Percentiles rank a stretch among this genome's conserved stretches.
phyloP scores from a whole-genome alignment of 2,329 filamentous ascomycete species.

The Neonectria coccinea region DNA sequence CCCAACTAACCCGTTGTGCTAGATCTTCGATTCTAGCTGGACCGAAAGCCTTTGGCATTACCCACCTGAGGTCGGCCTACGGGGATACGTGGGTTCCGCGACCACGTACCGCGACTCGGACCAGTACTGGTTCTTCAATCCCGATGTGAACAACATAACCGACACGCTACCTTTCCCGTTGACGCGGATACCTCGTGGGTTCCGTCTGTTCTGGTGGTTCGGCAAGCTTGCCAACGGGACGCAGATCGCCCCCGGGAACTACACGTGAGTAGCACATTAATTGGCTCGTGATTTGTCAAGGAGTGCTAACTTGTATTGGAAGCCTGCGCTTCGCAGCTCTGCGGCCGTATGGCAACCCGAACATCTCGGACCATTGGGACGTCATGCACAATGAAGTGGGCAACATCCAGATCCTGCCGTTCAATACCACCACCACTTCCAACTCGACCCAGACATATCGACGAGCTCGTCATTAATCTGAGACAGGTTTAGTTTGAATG shows the following conservation, averaged over 20 bases:
- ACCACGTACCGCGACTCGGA: conserved; percentile 53
- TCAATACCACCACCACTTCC: conserved; percentile 43
- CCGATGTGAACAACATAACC: conserved; percentile 50
- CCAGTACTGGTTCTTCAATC: conserved; percentile 51
- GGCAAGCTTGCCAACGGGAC: conserved; percentile 57
- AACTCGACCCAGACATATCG: conserved; percentile 42
- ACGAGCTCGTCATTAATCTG: conserved; percentile 21
- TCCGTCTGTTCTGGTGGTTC: conserved; percentile 55
- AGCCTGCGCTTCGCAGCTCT: conserved; percentile 58
- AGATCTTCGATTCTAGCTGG: conserved; percentile 56
- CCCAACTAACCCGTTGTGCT: not conserved
- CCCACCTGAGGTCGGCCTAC: conserved; percentile 53
- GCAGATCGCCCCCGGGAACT: conserved; percentile 55
- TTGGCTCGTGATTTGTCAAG: conserved; percentile 7
- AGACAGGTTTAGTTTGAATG: too few species aligned
- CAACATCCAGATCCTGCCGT: conserved; percentile 51
- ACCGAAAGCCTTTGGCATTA: conserved; percentile 56
- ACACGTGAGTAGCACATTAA: conserved; percentile 49
- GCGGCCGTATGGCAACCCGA: conserved; percentile 56
- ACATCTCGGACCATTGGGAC: conserved; percentile 57
- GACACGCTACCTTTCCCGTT: conserved; percentile 55
- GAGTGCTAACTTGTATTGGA: conserved; percentile 19
- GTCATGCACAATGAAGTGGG: conserved; percentile 50
- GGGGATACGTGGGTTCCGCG: conserved; percentile 58
- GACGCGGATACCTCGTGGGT: conserved; percentile 49